Percentiles rank a stretch among this genome's conserved stretches.
These are phyloP conservation scores for Epichloe coenophiala DNA, from an alignment of 2,329 filamentous ascomycete genomes.

Conservation along the genomic window DNA sequence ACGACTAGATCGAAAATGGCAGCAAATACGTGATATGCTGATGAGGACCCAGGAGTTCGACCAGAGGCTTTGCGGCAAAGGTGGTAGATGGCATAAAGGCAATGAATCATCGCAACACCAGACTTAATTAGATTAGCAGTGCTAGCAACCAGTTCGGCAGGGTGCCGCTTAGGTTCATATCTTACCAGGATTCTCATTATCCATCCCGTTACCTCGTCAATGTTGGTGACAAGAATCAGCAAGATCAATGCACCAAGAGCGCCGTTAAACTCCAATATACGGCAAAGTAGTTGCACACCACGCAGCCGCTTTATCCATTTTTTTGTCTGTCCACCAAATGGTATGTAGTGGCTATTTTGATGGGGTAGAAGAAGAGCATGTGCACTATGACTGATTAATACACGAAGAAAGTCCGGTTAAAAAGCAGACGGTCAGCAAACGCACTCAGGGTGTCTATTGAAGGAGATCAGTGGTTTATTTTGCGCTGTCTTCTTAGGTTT, in stretches of 20 bases:
- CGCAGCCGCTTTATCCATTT: slow-evolving; percentile 56
- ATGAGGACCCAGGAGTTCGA: slow-evolving; percentile 65
- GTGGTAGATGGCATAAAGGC: slow-evolving; percentile 70
- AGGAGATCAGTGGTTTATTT: slow-evolving; percentile 63
- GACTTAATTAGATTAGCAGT: slow-evolving; percentile 37
- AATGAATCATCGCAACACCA: slow-evolving; percentile 58
- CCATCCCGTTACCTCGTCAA: slow-evolving; percentile 54
- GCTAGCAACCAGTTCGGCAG: neutral
- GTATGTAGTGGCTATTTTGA: slow-evolving; percentile 44
- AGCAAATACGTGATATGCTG: slow-evolving; percentile 82
- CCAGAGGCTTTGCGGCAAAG: slow-evolving; percentile 55
- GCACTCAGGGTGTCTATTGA: slow-evolving; percentile 82
- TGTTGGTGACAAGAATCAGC: slow-evolving; percentile 61
- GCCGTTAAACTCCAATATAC: slow-evolving; percentile 52
- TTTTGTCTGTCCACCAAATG: slow-evolving; percentile 60
- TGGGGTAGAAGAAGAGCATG: slow-evolving; percentile 53
- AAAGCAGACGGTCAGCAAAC: slow-evolving; percentile 15
- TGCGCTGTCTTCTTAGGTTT: slow-evolving; percentile 49
- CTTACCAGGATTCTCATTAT: slow-evolving; percentile 65
- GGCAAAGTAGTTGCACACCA: slow-evolving; percentile 53
- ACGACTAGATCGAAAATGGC: slow-evolving; percentile 52
- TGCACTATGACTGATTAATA: slow-evolving; percentile 16
- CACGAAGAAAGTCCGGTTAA: neutral
- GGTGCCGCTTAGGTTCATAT: slow-evolving; percentile 5
- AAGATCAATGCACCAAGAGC: slow-evolving; percentile 60